Evolutionary conservation across 1,284 basidiomycete genomes (phyloP).

Genomic region (Irpex rosettiformis): DNA sequence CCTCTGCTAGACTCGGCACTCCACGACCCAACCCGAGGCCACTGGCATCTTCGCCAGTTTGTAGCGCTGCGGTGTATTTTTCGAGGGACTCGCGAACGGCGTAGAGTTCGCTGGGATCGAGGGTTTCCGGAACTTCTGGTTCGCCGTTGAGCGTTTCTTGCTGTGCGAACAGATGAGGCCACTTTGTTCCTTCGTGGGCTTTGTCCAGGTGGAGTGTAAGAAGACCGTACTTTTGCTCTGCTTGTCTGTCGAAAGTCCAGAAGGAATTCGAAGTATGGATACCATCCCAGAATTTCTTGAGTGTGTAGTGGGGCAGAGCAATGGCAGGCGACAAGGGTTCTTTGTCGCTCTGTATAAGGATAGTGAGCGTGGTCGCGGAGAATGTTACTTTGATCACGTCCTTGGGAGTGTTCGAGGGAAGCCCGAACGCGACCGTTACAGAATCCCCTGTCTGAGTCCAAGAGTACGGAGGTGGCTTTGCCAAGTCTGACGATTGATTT

Average conservation of each 20-base stretch:
- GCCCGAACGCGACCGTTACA: constrained; percentile 77
- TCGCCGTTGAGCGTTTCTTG: constrained; percentile 35
- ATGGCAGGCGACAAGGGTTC: constrained; percentile 13
- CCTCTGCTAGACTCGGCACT: constrained; percentile 73
- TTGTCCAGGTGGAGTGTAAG: constrained; percentile 87
- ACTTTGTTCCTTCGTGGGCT: constrained; percentile 72
- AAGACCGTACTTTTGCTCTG: constrained; percentile 59
- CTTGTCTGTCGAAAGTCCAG: constrained; percentile 86
- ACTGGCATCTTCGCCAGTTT: constrained; percentile 52
- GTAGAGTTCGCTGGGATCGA: constrained; percentile 81
- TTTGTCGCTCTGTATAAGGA: constrained; percentile 48
- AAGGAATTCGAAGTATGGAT: constrained; percentile 71
- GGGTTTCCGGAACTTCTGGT: constrained; percentile 82
- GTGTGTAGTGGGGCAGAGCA: constrained; percentile 56
- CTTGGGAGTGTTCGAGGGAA: constrained; percentile 68
- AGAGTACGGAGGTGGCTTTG: constrained; percentile 72
- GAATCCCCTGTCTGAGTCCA: constrained; percentile 89
- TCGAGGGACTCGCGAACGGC: constrained; percentile 78
- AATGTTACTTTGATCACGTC: constrained; percentile 67
- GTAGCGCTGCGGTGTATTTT: constrained; percentile 73
- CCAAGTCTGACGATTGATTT: constrained; percentile 17
- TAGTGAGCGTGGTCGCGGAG: constrained; percentile 58
- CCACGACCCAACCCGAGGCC: constrained; percentile 58
- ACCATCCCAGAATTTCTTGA: constrained; percentile 70
- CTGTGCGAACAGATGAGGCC: constrained; percentile 78